phyloP scores from a whole-genome alignment of 352 stramenopile genomes.

The Globisporangium uncinulatum region DNA sequence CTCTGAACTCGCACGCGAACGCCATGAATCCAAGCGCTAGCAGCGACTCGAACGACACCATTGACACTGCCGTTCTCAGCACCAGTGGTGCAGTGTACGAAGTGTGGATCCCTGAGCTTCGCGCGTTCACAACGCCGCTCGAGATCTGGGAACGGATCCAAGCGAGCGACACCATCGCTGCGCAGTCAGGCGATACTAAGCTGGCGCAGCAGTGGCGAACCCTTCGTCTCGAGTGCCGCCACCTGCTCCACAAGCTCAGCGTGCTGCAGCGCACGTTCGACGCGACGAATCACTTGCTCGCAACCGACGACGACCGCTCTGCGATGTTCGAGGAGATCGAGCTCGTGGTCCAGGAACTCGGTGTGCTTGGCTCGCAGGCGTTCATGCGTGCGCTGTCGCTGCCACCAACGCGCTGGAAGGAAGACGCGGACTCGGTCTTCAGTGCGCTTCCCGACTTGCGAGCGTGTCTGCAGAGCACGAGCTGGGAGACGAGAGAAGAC shows the following conservation, averaged over 20 bases:
- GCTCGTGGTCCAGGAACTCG: constrained; percentile 5
- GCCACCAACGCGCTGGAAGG: neutral
- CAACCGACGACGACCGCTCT: constrained; percentile 7
- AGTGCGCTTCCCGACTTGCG: constrained; percentile 1
- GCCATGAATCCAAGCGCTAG: neutral
- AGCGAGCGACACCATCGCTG: constrained; percentile 1
- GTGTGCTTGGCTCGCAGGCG: constrained; percentile 2
- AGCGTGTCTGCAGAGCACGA: neutral
- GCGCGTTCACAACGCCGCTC: constrained; percentile 22
- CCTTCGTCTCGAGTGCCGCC: constrained; percentile 5
- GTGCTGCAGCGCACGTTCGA: constrained; percentile 10
- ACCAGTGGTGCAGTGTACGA: constrained; percentile 4
- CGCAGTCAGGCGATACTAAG: neutral
- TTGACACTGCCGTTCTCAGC: neutral
- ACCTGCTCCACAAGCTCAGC: constrained; percentile 5
- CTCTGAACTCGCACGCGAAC: too few relatives aligned
- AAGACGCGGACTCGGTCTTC: neutral
- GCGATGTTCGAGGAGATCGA: constrained; percentile 12
- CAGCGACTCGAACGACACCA: neutral
- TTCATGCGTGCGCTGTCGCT: neutral
- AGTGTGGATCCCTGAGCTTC: constrained; percentile 23
- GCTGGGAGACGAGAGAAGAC: constrained; percentile 23
- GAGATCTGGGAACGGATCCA: constrained; percentile 33
- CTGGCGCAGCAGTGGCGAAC: neutral
- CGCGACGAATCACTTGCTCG: constrained; percentile 6